Conservation (phyloP, 2,329 filamentous ascomycete genomes). For the Aureobasidium subglaciale region DNA sequence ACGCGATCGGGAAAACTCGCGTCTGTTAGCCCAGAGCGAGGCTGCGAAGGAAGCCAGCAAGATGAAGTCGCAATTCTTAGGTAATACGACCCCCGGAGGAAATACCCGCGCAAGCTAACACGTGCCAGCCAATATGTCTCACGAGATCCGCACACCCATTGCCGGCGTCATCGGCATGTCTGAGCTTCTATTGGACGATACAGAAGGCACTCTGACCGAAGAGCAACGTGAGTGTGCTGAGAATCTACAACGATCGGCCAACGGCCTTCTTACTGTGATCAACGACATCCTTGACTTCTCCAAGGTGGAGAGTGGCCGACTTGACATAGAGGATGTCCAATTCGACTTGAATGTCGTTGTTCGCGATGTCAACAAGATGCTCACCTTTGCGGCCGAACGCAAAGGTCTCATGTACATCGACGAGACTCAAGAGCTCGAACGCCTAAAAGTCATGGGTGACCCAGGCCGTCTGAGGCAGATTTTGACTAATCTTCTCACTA, state of each 20-base stretch:
- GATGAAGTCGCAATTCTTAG: conserved; percentile 69
- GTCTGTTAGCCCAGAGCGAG: conserved; percentile 64
- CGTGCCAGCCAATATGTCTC: conserved; percentile 49
- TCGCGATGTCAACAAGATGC: conserved; percentile 77
- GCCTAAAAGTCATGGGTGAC: conserved; percentile 75
- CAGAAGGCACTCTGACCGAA: conserved; percentile 45
- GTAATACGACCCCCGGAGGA: background rate
- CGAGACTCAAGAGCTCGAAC: conserved; percentile 55
- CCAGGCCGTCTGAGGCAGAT: conserved; percentile 79
- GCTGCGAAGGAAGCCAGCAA: conserved; percentile 74
- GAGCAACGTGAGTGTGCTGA: conserved; percentile 70
- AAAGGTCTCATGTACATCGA: conserved; percentile 69
- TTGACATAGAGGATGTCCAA: conserved; percentile 74
- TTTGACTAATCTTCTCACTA: conserved; percentile 70
- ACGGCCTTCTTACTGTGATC: conserved; percentile 77
- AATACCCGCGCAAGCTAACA: background rate
- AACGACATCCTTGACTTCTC: conserved; percentile 90
- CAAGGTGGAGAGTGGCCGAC: conserved; percentile 69
- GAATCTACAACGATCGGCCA: conserved; percentile 71
- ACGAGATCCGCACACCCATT: conserved; percentile 50
- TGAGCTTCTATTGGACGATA: conserved; percentile 63
- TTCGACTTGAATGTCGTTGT: conserved; percentile 69
- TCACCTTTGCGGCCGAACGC: conserved; percentile 73
- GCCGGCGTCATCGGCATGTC: conserved; percentile 76
- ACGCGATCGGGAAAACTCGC: conserved; percentile 59